Conservation (phyloP, 352 stramenopile species). For the Phytophthora uliginosa region DNA sequence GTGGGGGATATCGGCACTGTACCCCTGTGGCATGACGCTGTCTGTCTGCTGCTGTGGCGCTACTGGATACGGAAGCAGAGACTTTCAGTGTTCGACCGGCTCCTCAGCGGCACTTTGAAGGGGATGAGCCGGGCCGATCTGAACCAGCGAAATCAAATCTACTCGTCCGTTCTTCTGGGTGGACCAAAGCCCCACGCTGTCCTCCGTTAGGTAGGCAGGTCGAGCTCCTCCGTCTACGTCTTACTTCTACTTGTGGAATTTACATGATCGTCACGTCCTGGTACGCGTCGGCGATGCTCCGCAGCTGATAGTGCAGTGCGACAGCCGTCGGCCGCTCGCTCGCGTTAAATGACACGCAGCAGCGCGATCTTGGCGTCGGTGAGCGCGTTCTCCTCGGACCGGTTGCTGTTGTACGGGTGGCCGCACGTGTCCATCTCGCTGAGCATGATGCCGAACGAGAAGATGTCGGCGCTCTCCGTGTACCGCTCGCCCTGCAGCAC, state of each 20-base stretch:
- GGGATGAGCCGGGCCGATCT: conserved; percentile 3
- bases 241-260: conserved; percentile 2
- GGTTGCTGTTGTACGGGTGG: conserved; percentile 44
- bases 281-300: conserved; percentile 35
- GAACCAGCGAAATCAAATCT: conserved; percentile 1
- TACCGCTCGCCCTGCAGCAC: conserved; percentile 66
- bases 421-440: conserved; percentile 59
- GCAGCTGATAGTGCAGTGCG: conserved; percentile 69
- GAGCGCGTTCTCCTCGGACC: conserved; percentile 23
- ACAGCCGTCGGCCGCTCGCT: conserved; percentile 56
- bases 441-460: conserved; percentile 73
- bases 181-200: background rate
- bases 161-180: background rate
- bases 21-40: background rate
- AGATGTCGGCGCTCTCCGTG: conserved; percentile 74
- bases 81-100: conserved; percentile 27
- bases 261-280: conserved; percentile 27
- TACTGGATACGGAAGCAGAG: conserved; percentile 8
- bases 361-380: conserved; percentile 59
- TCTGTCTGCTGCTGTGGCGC: too few species aligned
- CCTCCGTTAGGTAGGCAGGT: background rate
- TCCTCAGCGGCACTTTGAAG: conserved; percentile 25
- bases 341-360: conserved; percentile 54
- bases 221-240: conserved; percentile 10
- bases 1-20: background rate